These are phyloP conservation scores for Penicillium malachiteum DNA, from an alignment of 495 filamentous ascomycete genomes.

Conservation along the genomic window DNA sequence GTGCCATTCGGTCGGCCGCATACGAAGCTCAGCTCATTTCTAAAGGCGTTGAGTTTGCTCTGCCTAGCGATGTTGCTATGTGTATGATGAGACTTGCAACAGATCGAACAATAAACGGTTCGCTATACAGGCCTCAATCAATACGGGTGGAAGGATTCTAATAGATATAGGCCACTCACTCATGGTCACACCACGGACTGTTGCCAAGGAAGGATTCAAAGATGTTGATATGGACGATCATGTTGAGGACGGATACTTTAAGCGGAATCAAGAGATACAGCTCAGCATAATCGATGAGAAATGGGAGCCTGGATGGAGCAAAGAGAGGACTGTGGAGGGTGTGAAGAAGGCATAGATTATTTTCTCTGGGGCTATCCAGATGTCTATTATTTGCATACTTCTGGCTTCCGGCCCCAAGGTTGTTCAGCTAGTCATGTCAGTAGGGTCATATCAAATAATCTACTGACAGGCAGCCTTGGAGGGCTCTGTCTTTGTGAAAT, in stretches of 20 bases:
- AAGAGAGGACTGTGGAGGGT: constrained; percentile 16
- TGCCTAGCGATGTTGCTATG: constrained; percentile 22
- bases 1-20: constrained; percentile 17
- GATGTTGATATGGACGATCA: constrained; percentile 21
- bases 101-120: constrained; percentile 34
- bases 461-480: too few species aligned
- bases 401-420: too few species aligned
- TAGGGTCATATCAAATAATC: too few species aligned
- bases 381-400: too few species aligned
- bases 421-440: too few species aligned
- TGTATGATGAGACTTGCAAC: constrained; percentile 34
- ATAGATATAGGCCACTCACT: constrained; percentile 16
- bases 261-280: constrained; percentile 18
- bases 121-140: background rate
- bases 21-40: constrained; percentile 24
- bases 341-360: constrained; percentile 3
- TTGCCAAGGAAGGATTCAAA: constrained; percentile 21
- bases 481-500: too few species aligned
- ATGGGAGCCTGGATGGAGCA: constrained; percentile 23
- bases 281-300: constrained; percentile 19
- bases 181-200: constrained; percentile 18
- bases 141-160: background rate
- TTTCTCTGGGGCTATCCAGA: too few species aligned
- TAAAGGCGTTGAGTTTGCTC: constrained; percentile 33
- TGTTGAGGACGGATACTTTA: constrained; percentile 18